These are phyloP conservation scores for Bremia lactucae DNA, from an alignment of 352 stramenopile species.

Conservation along the genomic window DNA sequence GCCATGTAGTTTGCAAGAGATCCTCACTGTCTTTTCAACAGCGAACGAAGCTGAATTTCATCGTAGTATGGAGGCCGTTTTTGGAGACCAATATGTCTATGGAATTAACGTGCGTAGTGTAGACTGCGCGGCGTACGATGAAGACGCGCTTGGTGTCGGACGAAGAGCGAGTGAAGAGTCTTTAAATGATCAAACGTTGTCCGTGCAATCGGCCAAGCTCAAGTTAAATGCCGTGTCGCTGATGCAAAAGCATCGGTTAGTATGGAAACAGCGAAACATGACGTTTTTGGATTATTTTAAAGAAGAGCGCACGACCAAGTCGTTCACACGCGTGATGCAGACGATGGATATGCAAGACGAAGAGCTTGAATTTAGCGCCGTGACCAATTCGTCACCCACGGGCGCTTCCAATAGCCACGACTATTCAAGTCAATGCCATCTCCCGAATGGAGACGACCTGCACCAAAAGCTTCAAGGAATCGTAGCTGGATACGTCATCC, in stretches of 20 bases:
- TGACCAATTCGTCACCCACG: constrained; percentile 13
- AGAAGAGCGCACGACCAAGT: constrained; percentile 40
- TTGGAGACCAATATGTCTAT: constrained; percentile 52
- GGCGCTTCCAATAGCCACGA: constrained; percentile 14
- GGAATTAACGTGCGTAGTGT: constrained; percentile 32
- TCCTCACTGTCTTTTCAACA: constrained; percentile 49
- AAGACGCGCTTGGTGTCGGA: background rate
- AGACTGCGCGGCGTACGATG: constrained; percentile 18
- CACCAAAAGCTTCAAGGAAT: constrained; percentile 27
- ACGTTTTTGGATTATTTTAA: constrained; percentile 53
- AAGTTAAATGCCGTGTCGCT: constrained; percentile 46
- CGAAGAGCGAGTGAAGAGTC: constrained; percentile 1
- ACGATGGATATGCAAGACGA: constrained; percentile 32
- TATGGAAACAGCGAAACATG: constrained; percentile 40
- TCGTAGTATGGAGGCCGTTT: constrained; percentile 51
- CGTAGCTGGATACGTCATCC: constrained; percentile 44
- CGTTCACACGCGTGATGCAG: constrained; percentile 51
- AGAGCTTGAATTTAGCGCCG: constrained; percentile 21
- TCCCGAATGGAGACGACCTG: constrained; percentile 8
- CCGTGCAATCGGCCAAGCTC: constrained; percentile 22
- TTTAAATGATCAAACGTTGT: constrained; percentile 2
- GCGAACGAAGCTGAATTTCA: constrained; percentile 40
- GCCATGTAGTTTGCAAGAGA: constrained; percentile 40
- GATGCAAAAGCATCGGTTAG: constrained; percentile 32
- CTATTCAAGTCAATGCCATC: constrained; percentile 6